Conservation (phyloP, 2,329 filamentous ascomycete species). For the Claviceps sp. region DNA sequence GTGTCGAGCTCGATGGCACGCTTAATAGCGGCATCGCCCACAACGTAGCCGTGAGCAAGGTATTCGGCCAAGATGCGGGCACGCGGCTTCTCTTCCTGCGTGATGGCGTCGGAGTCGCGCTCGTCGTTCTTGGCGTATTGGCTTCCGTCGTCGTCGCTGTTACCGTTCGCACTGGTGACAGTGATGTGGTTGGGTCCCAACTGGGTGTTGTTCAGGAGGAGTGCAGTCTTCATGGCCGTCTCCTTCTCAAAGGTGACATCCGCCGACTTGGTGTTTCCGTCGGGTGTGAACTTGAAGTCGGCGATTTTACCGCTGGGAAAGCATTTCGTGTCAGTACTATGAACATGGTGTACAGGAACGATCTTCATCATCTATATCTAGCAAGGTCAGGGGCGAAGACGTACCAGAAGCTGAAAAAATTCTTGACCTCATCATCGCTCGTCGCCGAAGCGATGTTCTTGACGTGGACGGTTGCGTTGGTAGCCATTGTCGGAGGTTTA, state of each 20-base stretch:
- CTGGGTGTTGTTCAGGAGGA: constrained; percentile 93
- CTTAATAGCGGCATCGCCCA: constrained; percentile 64
- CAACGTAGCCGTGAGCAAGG: constrained; percentile 82
- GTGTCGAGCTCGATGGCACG: constrained; percentile 76
- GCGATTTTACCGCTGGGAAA: constrained; percentile 75
- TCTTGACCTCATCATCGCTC: constrained; percentile 77
- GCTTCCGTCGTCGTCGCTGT: constrained; percentile 48
- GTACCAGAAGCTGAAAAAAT: constrained; percentile 96
- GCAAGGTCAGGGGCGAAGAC: constrained; percentile 11
- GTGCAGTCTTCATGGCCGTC: constrained; percentile 90
- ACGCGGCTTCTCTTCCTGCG: constrained; percentile 94
- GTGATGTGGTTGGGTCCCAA: constrained; percentile 77
- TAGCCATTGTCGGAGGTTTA: constrained; percentile 6
- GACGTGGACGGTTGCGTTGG: constrained; percentile 49
- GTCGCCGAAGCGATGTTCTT: constrained; percentile 77
- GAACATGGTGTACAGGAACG: not conserved
- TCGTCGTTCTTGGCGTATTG: constrained; percentile 41
- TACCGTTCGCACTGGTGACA: constrained; percentile 53
- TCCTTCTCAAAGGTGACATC: constrained; percentile 96
- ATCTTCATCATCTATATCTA: too few relatives aligned
- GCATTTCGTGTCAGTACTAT: not conserved
- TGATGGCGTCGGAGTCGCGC: constrained; percentile 54
- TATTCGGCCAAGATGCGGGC: constrained; percentile 92
- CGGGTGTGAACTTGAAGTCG: constrained; percentile 59
- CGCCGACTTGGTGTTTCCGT: constrained; percentile 61